phyloP scores from a whole-genome alignment of 1,284 basidiomycete genomes.

The Cryptococcus amylolentus region DNA sequence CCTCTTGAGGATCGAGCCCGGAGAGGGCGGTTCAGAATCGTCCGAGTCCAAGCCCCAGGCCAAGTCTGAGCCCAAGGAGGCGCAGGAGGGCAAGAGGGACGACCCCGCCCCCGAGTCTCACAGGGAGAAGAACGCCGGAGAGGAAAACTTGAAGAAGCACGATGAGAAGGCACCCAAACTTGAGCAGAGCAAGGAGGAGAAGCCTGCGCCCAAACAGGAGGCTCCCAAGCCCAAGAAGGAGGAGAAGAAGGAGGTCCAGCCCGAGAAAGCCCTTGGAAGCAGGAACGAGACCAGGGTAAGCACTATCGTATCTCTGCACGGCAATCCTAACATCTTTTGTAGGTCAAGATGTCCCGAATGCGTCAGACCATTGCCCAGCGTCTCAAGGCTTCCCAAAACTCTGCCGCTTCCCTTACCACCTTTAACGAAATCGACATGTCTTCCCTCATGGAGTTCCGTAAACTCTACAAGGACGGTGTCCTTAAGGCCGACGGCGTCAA shows the following conservation, averaged over 20 bases:
- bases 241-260: conserved; percentile 27
- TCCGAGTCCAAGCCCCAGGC: conserved; percentile 30
- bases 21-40: conserved; percentile 52
- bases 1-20: conserved; percentile 85
- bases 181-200: conserved; percentile 51
- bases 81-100: conserved; percentile 48
- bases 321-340: neutral
- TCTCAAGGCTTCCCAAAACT: conserved; percentile 96
- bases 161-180: conserved; percentile 54
- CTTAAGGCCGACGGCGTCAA: conserved; percentile 94
- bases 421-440: conserved; percentile 99
- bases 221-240: conserved; percentile 45
- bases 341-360: conserved; percentile 98
- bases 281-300: conserved; percentile 81
- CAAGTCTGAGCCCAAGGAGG: conserved; percentile 49
- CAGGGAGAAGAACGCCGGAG: conserved; percentile 48
- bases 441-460: conserved; percentile 86
- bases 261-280: conserved; percentile 39
- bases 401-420: conserved; percentile 93
- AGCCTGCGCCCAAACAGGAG: conserved; percentile 52
- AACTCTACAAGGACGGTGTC: conserved; percentile 90
- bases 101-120: conserved; percentile 45
- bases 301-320: conserved; percentile 6
- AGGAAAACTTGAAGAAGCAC: conserved; percentile 51
- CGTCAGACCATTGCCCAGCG: conserved; percentile 94